Base-by-base conservation (phyloP, 768 basidiomycete genomes). In the Podaxis rugospora region DNA sequence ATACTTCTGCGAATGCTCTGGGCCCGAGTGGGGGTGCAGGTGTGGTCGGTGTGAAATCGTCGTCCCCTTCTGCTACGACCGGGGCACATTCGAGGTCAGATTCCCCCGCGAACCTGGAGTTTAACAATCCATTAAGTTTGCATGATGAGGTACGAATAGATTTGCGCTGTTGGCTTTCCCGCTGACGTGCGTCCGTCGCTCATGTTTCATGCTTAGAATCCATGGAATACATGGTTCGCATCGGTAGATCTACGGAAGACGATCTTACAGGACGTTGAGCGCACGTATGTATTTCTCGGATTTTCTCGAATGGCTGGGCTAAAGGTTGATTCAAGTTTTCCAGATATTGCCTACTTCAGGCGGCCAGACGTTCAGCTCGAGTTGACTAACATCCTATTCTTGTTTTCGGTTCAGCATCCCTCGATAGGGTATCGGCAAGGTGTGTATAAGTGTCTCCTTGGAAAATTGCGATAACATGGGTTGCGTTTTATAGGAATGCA, bases 191-290 rank as follows among this genome's bases (percentile, higher is more conserved):
- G 46, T 42, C 40, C 23, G 46, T 42, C 40, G 25, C 47, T 42
- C 54, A 51, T 14, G 28, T 56, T 27, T 16, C 32, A 32, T 28
- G 59, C 52, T n/a, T 62, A 95, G 87, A 97, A 95, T 73, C 95
- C 95, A 9, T 99, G 97, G 97, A 90, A 86, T 66, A 84, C 86
- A 51, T 98, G 94, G 93, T 99, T 98, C 72, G 79, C 86, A 28
- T 84, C 93, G 42, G 81, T 95, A 16, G 97, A 98, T 62, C 77
- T 98, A 40, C 82, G 95, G 37, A 94, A 89, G 70, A 92, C 86
- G 11, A 97, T 99, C 51, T 75, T 85, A 40, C 93, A 97, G 73
- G 97, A 99, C 69, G 97, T 99, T 0, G 93, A 97, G 66, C 81
- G 97, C 67, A 98, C 97, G 88, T 95, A 73, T 73, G 92, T 53